Conservation (phyloP, 73 alveolate genomes). For the Paramecium primaurelia region DNA sequence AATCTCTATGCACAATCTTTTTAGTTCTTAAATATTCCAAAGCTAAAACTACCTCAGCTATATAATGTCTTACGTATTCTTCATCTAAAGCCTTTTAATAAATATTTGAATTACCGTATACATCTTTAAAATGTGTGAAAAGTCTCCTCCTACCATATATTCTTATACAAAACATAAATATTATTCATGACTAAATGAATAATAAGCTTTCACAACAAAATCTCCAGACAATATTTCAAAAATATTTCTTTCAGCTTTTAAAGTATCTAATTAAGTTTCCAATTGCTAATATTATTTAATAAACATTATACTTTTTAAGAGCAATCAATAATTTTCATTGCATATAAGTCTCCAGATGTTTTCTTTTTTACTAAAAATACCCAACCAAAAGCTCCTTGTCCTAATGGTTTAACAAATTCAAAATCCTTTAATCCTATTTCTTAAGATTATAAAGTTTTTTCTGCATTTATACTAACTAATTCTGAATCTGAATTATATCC, state of each 20-base stretch:
- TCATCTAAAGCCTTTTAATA: constrained; percentile 55
- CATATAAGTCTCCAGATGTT: constrained; percentile 74
- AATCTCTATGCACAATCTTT: constrained; percentile 79
- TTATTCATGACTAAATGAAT: constrained; percentile 56
- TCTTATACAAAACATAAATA: constrained; percentile 53
- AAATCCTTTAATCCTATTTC: constrained; percentile 70
- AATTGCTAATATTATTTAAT: neutral
- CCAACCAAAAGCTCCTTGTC: constrained; percentile 90
- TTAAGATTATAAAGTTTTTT: neutral
- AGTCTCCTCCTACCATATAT: constrained; percentile 63
- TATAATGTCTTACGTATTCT: constrained; percentile 70
- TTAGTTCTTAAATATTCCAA: constrained; percentile 69
- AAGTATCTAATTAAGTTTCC: constrained; percentile 46
- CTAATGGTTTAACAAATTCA: constrained; percentile 74
- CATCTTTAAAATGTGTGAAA: constrained; percentile 40
- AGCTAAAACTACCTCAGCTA: constrained; percentile 79
- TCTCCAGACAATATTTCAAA: constrained; percentile 63
- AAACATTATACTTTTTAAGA: constrained; percentile 12
- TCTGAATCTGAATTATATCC: constrained; percentile 62
- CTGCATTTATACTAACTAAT: constrained; percentile 42
- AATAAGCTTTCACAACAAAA: constrained; percentile 57
- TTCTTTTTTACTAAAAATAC: constrained; percentile 83
- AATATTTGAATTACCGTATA: neutral
- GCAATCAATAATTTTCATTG: constrained; percentile 90
- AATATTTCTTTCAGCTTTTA: constrained; percentile 54